Conservation (phyloP, 2,329 filamentous ascomycete genomes). For the Beauveria caledonica region DNA sequence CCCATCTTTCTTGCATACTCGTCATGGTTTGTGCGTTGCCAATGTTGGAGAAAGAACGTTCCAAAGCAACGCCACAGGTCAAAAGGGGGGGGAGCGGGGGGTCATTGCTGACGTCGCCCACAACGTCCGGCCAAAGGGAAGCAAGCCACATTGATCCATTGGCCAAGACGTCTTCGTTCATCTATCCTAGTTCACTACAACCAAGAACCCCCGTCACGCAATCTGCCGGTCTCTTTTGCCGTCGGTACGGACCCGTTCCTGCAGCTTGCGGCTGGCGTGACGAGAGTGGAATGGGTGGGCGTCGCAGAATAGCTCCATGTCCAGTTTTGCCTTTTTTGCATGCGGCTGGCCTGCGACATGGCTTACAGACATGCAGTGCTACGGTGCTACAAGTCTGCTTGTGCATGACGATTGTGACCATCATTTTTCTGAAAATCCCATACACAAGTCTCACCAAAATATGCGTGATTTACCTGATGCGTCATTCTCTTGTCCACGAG, state of each 20-base stretch:
- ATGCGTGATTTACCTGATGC: no score
- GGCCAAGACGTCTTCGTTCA: no score
- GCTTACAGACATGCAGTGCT: not conserved
- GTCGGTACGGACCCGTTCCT: not conserved
- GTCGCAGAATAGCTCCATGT: not conserved
- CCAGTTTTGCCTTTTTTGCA: not conserved
- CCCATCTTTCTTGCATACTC: not conserved
- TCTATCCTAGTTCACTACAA: no score
- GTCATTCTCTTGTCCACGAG: no score
- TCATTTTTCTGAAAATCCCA: no score
- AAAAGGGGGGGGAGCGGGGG: no score
- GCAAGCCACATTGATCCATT: not conserved
- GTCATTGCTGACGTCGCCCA: not conserved
- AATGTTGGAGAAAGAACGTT: not conserved
- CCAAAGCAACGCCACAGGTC: not conserved
- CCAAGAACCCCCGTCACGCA: no score
- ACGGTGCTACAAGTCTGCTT: not conserved
- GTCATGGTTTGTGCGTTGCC: not conserved
- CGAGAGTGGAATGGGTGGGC: no score
- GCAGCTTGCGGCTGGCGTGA: not conserved
- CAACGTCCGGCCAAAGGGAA: conserved; percentile 2
- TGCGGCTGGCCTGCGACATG: not conserved
- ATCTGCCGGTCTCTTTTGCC: not conserved
- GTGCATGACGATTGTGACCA: no score
- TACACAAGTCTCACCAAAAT: no score